These are phyloP conservation scores for Hibiscus syriacus DNA, from an alignment of 345 rosid genomes.

Conservation along the genomic window DNA sequence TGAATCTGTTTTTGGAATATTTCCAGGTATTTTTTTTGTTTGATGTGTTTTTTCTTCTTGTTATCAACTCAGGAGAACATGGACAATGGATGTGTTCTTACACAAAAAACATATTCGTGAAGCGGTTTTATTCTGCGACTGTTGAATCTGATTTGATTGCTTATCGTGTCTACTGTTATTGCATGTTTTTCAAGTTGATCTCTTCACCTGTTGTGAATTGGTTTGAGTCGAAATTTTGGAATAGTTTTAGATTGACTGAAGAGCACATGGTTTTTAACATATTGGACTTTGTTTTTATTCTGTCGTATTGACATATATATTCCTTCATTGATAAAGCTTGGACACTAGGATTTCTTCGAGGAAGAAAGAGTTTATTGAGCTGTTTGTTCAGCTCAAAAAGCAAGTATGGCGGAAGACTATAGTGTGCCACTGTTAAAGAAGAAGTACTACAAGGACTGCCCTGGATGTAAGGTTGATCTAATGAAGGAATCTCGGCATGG, in stretches of 20 bases:
- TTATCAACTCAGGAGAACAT: too few relatives aligned
- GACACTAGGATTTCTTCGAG: not conserved
- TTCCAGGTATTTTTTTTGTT: not conserved
- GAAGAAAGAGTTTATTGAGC: slow-evolving; percentile 10
- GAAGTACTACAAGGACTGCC: slow-evolving; percentile 55
- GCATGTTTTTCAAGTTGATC: not conserved
- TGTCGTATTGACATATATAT: not conserved
- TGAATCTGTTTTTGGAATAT: not conserved
- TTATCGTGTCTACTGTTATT: not conserved
- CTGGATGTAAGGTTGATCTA: slow-evolving; percentile 76
- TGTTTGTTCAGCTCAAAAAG: not conserved
- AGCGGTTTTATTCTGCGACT: not conserved
- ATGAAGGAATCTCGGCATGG: slow-evolving; percentile 43
- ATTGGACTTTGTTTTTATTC: not conserved
- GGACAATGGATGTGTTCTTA: too few relatives aligned
- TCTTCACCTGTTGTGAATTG: too few relatives aligned
- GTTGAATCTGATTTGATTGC: not conserved
- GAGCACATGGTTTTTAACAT: not conserved
- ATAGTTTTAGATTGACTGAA: not conserved
- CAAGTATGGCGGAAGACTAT: slow-evolving; percentile 28
- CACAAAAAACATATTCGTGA: not conserved
- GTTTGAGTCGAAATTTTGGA: too few relatives aligned
- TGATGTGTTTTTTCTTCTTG: too few relatives aligned
- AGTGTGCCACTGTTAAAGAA: slow-evolving; percentile 45
- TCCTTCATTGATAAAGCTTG: not conserved